These are phyloP conservation scores for Microcera coccophila DNA, from an alignment of 2,329 filamentous ascomycete genomes.

Conservation along the genomic window DNA sequence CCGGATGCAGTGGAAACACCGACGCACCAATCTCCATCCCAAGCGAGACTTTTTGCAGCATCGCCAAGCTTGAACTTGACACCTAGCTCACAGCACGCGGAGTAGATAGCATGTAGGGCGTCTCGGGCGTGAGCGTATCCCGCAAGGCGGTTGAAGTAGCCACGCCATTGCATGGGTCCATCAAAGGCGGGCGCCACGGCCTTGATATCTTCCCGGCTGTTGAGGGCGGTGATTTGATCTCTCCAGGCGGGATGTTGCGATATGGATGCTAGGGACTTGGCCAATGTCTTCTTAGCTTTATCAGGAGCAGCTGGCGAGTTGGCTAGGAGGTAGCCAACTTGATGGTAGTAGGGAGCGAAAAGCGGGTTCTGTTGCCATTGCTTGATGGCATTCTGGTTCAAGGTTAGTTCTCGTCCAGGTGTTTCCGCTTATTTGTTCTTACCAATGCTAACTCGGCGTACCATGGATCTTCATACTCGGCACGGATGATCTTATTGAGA, in stretches of 20 bases:
- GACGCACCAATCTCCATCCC: conserved; percentile 1
- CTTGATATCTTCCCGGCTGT: conserved; percentile 36
- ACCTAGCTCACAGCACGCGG: conserved; percentile 34
- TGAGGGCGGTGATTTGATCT: conserved; percentile 36
- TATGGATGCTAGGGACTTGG: conserved; percentile 29
- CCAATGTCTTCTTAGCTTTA: conserved; percentile 44
- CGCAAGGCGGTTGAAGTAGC: conserved; percentile 55
- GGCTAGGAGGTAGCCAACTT: conserved; percentile 40
- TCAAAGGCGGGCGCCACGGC: conserved; percentile 40
- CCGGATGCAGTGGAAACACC: conserved; percentile 10
- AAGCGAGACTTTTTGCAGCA: conserved; percentile 8
- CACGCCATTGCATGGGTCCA: conserved; percentile 51
- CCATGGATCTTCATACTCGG: conserved; percentile 54
- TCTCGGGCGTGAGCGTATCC: conserved; percentile 54
- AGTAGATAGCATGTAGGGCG: conserved; percentile 45
- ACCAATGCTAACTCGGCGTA: conserved; percentile 52
- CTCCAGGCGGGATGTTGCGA: conserved; percentile 38
- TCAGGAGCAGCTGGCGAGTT: conserved; percentile 44
- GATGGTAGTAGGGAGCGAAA: conserved; percentile 47
- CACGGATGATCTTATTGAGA: conserved; percentile 58
- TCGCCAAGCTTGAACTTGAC: conserved; percentile 38
- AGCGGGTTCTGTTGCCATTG: conserved; percentile 46
- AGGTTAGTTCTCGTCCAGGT: background rate
- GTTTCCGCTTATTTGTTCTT: no score
- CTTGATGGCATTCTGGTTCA: conserved; percentile 43